Percentiles rank a stretch among this genome's conserved stretches.
Evolutionary conservation across 345 rosid genomes (phyloP).

Genomic region (Melastoma malabathricum): DNA sequence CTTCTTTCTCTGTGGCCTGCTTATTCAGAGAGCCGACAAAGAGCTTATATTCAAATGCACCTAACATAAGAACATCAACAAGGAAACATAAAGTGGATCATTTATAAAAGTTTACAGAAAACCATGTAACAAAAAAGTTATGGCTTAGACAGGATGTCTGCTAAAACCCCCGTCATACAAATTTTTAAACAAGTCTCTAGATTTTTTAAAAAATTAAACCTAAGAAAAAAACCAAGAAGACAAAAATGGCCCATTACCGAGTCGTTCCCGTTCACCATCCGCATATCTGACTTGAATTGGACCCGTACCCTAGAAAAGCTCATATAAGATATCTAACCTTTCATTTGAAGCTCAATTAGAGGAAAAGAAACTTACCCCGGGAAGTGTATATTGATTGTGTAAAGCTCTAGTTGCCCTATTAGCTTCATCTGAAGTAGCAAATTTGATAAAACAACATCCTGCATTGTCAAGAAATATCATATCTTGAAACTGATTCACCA

Average conservation of each 20-base stretch:
- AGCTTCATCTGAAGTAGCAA: conserved; percentile 82
- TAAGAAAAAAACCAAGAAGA: not conserved
- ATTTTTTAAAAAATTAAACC: conserved; percentile 2
- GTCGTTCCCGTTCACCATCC: conserved; percentile 97
- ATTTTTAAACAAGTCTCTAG: not conserved
- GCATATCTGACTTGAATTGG: conserved; percentile 98
- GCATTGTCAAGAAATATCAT: conserved; percentile 34
- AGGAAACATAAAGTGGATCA: not conserved
- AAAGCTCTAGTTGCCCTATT: conserved; percentile 94
- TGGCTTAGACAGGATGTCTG: too few relatives aligned
- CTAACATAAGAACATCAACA: conserved; percentile 23
- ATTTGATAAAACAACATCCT: conserved; percentile 99
- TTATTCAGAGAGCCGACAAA: conserved; percentile 89
- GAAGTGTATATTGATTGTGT: conserved; percentile 81
- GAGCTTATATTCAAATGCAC: conserved; percentile 85
- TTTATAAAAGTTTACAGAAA: too few relatives aligned
- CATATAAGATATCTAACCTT: conserved; percentile 2
- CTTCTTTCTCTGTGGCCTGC: conserved; percentile 90
- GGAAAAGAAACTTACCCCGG: conserved; percentile 56
- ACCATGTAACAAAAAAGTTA: too few relatives aligned
- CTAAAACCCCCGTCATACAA: too few relatives aligned
- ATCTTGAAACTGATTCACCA: conserved; percentile 15
- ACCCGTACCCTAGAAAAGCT: conserved; percentile 60
- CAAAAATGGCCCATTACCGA: conserved; percentile 37
- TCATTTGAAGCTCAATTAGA: conserved; percentile 1